These are phyloP conservation scores for Ceratocystis smalleyi DNA, from an alignment of 2,329 filamentous ascomycete species.

Conservation along the genomic window DNA sequence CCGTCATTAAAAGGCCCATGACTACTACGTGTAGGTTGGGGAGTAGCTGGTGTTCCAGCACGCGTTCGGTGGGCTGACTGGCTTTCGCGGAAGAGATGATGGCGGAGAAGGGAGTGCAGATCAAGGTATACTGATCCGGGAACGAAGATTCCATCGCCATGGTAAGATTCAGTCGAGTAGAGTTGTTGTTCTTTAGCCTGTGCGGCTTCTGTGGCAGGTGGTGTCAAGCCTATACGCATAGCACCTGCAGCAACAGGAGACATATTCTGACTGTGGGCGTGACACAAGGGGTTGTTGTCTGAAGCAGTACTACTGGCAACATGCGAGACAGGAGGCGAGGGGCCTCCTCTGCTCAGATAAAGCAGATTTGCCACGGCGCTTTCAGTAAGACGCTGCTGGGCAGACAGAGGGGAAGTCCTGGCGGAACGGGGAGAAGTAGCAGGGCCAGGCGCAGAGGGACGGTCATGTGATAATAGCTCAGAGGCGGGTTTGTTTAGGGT, in stretches of 20 bases:
- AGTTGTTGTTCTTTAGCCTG: constrained; percentile 20
- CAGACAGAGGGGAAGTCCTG: constrained; percentile 18
- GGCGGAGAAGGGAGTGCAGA: constrained; percentile 30
- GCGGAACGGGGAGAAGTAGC: background rate
- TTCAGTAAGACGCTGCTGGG: constrained; percentile 22
- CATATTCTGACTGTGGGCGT: background rate
- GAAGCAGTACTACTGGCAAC: constrained; percentile 14
- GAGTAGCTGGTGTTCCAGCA: constrained; percentile 10
- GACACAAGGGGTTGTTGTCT: constrained; percentile 1
- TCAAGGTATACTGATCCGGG: constrained; percentile 34
- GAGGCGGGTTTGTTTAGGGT: background rate
- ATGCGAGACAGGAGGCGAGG: constrained; percentile 13
- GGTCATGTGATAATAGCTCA: background rate
- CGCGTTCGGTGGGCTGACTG: constrained; percentile 27
- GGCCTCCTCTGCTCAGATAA: constrained; percentile 23
- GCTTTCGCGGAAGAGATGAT: constrained; percentile 31
- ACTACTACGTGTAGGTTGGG: background rate
- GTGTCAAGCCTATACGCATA: constrained; percentile 4
- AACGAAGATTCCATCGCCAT: constrained; percentile 30
- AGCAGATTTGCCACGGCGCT: constrained; percentile 26
- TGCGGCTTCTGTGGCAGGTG: constrained; percentile 20
- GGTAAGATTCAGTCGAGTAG: constrained; percentile 24
- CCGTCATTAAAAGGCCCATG: background rate
- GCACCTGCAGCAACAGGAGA: constrained; percentile 4
- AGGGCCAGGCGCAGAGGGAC: background rate